Percentiles rank a stretch among this genome's conserved stretches.
Conservation (phyloP, 2,329 filamentous ascomycete genomes). For the Gyromitra esculenta region DNA sequence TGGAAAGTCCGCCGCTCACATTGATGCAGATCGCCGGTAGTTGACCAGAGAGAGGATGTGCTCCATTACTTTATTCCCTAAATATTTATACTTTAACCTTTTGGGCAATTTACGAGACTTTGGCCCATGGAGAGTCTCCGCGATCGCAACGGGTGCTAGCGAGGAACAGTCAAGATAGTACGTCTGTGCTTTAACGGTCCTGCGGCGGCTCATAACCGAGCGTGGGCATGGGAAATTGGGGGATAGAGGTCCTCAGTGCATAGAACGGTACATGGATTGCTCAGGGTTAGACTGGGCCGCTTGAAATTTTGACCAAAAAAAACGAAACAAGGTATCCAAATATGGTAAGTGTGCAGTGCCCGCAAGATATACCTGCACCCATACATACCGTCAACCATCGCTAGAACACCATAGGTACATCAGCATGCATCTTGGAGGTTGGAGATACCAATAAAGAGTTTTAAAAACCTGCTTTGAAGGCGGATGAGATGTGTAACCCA, state of each 20-base stretch:
- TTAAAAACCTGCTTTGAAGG: conserved; percentile 38
- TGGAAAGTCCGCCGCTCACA: too few species aligned
- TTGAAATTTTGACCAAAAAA: conserved; percentile 15
- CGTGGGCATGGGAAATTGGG: conserved; percentile 37
- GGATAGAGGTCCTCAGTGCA: conserved; percentile 19
- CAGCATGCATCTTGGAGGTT: neutral
- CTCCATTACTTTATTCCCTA: neutral
- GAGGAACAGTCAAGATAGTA: conserved; percentile 18
- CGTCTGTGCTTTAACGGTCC: conserved; percentile 24
- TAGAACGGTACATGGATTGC: conserved; percentile 27
- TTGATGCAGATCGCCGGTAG: neutral
- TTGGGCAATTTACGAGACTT: neutral
- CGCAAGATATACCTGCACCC: too few species aligned
- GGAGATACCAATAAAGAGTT: neutral
- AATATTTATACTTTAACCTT: neutral
- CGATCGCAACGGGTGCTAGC: conserved; percentile 42
- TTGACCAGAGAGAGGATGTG: neutral
- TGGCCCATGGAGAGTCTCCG: conserved; percentile 15
- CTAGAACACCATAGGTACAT: conserved; percentile 1
- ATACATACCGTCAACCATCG: conserved; percentile 12
- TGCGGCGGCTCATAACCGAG: conserved; percentile 24
- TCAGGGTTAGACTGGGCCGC: conserved; percentile 33
- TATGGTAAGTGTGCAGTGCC: neutral
- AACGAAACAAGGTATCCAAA: conserved; percentile 17
- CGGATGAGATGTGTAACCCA: conserved; percentile 7